Evolutionary conservation across 306 rosid genomes (phyloP), one percentile per base, ranked within the genome.

Genomic region (Cucurbita pepo): DNA sequence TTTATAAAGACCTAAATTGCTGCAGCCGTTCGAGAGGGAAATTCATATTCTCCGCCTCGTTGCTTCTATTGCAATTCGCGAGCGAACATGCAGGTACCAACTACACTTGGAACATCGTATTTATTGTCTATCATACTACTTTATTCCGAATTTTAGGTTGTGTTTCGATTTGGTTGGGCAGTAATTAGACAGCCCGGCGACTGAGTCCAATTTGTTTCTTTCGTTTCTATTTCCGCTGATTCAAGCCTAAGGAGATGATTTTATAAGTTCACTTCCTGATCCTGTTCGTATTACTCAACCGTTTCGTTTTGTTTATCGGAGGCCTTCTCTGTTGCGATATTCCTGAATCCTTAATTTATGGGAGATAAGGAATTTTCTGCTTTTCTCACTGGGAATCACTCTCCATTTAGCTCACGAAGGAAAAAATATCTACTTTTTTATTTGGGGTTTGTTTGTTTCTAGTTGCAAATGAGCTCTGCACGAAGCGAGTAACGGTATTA

Each of bases 51-150:
- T 22, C 18, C 12, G 40, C 18, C 45, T 66, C 55, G 43, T 62
- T 48, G 47, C 47, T n/a, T n/a, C 69, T 38, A 15, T 37, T 8
- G 66, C 66, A 30, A 37, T 10, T 15, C 14, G 40, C 18, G 21
- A 62, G 45, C 52, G 53, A 66, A 66, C 5, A 67, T 67, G 73
- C 73, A 67, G 73, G 73, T 67, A 22, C 21, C 22, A 13, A 65
- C 54, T 65, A 14, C 18, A 44, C 38, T 44, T 15, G 15, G 3
- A 22, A 22, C 37, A 21, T 67, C 11, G 22, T 3, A 45, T 44
- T 44, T 45, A 5, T 21, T 63, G 51, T 65, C 12, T 44, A 0
- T 10, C 5, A 1, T 65, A 5, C 54, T 65, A 44, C 13, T 10
- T 11, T 13, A 19, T 65, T 11, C 1, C 54, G 36, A 63, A 14